These are phyloP conservation scores for Manihot esculenta DNA, from an alignment of 441 rosid genomes.

Conservation along the genomic window DNA sequence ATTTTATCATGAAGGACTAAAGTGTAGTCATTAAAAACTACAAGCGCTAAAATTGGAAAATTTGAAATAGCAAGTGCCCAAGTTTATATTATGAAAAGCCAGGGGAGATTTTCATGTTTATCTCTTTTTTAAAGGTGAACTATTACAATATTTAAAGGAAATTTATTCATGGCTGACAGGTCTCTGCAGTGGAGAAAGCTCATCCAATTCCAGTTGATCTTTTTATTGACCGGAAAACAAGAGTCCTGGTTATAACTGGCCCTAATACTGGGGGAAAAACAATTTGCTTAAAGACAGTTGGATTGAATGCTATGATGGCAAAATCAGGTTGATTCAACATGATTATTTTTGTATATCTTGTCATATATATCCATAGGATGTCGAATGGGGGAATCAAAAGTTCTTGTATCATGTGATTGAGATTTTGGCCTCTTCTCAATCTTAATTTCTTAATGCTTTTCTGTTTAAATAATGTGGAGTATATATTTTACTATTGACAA, in stretches of 20 bases:
- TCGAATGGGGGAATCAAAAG: not conserved
- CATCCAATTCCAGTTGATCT: slow-evolving; percentile 81
- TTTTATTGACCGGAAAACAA: slow-evolving; percentile 58
- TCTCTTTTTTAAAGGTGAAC: not conserved
- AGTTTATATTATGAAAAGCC: too few relatives aligned
- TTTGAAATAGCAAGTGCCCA: too few relatives aligned
- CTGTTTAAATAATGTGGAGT: not conserved
- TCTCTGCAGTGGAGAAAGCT: slow-evolving; percentile 45
- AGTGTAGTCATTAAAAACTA: too few relatives aligned
- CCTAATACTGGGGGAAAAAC: slow-evolving; percentile 99
- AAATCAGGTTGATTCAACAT: slow-evolving; percentile 62
- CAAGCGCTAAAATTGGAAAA: too few relatives aligned
- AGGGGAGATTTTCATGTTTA: too few relatives aligned
- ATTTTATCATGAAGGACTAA: too few relatives aligned
- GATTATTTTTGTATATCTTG: slow-evolving; percentile 6
- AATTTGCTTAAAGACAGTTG: slow-evolving; percentile 85
- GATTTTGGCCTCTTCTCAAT: slow-evolving; percentile 5
- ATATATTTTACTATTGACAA: not conserved
- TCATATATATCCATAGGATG: not conserved
- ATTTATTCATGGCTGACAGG: slow-evolving; percentile 42
- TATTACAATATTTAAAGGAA: not conserved
- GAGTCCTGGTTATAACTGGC: slow-evolving; percentile 88
- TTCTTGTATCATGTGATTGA: slow-evolving; percentile 5
- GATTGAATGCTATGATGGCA: slow-evolving; percentile 97
- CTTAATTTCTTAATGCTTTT: not conserved